Evolutionary conservation across 2,329 filamentous ascomycete species (phyloP), one percentile per base, ranked within the genome.

Genomic region (Colletotrichum sp.): DNA sequence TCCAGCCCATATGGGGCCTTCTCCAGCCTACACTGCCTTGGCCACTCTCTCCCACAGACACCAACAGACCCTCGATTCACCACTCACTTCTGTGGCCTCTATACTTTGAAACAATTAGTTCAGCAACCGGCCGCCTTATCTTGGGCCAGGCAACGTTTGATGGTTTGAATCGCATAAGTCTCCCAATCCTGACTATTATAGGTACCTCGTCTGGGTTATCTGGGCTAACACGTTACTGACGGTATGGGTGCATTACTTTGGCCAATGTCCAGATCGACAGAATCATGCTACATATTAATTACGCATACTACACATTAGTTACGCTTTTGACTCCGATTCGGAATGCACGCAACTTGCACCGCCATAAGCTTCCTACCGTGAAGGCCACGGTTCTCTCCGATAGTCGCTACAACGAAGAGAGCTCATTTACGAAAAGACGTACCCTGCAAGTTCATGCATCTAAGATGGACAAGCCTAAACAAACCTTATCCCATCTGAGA

Each of bases 251-350:
- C 36, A 18, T 43, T n/a, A 43, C 16, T 43, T 43, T 2, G 36
- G 16, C 16, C 36, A 18, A 43, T 43, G 0, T 43, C 0, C 16
- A 18, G 16, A 39, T 39, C 16, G 8, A 9, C 0, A 39, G 36
- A 1, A 39, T 0, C 36, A 39, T 39, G 36, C 36, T 0, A 2
- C 16, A 2, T 7, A 36, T 8, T 36, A 16, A 0, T 36, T 36
- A 16, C 22, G 22, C 22, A 22, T 22, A 22, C 22, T 22, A 22
- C 22, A 22, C 22, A 22, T 22, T 22, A 22, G 22, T 22, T 22
- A 22, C 22, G 22, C 22, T 22, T 22, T 22, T 22, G 22, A 22
- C 22, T 22, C 22, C 22, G 22, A 22, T 22, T 22, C 22, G 22
- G 22, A 22, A 22, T 28, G 28, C 28, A 28, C 28, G 7, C 28